Conservation (phyloP, 2,329 filamentous ascomycete genomes). For the Bertia moriformis region DNA sequence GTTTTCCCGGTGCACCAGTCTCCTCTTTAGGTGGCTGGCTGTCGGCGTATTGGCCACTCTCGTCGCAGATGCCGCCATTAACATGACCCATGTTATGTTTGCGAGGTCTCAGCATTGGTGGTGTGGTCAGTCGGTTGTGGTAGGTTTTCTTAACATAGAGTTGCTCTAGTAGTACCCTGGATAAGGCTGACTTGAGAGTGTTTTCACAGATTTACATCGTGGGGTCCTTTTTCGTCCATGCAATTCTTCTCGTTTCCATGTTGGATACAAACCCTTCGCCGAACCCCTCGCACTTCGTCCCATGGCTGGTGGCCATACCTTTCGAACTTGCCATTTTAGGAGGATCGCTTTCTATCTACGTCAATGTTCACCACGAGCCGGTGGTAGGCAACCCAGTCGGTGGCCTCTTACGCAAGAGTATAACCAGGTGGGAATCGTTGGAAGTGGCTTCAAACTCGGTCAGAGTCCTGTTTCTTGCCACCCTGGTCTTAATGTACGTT, state of each 20-base stretch:
- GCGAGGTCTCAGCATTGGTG: conserved; percentile 58
- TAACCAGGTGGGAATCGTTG: conserved; percentile 19
- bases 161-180: conserved; percentile 4
- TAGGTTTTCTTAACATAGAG: conserved; percentile 28
- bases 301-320: conserved; percentile 62
- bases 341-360: conserved; percentile 55
- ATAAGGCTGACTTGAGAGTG: conserved; percentile 2
- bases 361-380: conserved; percentile 49
- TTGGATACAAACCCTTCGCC: conserved; percentile 73
- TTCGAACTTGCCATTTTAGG: conserved; percentile 62
- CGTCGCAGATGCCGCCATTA: conserved; percentile 57
- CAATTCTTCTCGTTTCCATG: conserved; percentile 72
- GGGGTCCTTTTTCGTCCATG: conserved; percentile 74
- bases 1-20: conserved; percentile 53
- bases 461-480: conserved; percentile 22
- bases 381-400: conserved; percentile 22
- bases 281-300: conserved; percentile 61
- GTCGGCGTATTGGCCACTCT: conserved; percentile 61
- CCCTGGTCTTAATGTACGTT: conserved; percentile 8
- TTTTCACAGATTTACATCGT: conserved; percentile 62
- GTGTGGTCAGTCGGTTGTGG: conserved; percentile 66
- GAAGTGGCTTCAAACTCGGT: conserved; percentile 14
- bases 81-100: conserved; percentile 61
- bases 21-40: conserved; percentile 63
- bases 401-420: conserved; percentile 10